Conservation (phyloP, 306 rosid species). For the Biancaea sappan region DNA sequence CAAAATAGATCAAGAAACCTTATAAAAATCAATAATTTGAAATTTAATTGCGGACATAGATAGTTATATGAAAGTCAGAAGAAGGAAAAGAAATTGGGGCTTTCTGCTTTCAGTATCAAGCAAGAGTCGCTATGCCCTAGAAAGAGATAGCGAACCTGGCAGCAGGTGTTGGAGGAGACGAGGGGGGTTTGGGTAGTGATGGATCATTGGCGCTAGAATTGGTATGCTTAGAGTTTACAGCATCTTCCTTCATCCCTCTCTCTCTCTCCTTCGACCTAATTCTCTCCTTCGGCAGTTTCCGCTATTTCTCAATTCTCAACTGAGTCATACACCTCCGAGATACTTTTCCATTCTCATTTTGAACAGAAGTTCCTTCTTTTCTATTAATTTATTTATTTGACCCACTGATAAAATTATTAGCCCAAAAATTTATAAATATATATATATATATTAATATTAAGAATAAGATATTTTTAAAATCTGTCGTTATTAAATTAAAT, state of each 20-base stretch:
- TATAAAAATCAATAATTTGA: neutral
- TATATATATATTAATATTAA: too few relatives aligned
- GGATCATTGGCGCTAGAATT: conserved; percentile 24
- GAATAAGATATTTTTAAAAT: too few relatives aligned
- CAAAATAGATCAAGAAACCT: conserved; percentile 21
- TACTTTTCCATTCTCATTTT: neutral
- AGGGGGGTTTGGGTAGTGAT: conserved; percentile 34
- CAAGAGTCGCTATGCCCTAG: neutral
- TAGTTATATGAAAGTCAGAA: neutral
- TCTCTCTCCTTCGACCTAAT: neutral
- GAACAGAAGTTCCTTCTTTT: too few relatives aligned
- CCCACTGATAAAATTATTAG: too few relatives aligned
- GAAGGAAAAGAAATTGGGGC: neutral
- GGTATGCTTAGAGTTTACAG: conserved; percentile 69
- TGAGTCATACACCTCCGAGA: neutral
- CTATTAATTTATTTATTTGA: too few relatives aligned
- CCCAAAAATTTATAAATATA: too few relatives aligned
- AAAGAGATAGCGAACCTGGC: conserved; percentile 63
- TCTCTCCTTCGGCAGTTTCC: neutral
- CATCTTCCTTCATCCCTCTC: conserved; percentile 74
- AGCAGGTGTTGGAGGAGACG: conserved; percentile 78
- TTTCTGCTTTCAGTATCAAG: neutral
- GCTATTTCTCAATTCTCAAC: neutral
- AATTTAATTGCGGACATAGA: neutral
- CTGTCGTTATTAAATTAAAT: neutral